Evolutionary conservation across 352 stramenopile species (phyloP).

Genomic region (Globisporangium acanthophoron): DNA sequence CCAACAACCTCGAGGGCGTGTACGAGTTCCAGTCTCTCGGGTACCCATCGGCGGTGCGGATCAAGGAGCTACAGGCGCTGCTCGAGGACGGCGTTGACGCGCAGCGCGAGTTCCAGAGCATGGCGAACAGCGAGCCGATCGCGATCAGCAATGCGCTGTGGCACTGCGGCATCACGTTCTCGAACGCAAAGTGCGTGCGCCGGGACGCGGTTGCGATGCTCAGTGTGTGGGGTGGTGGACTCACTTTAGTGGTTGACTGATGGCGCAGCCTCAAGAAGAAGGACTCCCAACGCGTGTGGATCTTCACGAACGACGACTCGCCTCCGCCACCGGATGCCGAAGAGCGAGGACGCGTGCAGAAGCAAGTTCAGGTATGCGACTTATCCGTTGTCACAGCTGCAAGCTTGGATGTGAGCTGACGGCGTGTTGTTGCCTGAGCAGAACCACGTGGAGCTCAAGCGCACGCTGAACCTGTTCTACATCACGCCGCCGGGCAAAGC

Average conservation of each 20-base stretch:
- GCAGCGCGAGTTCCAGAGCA: conserved; percentile 38
- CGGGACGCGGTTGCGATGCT: neutral
- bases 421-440: conserved; percentile 5
- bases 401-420: neutral
- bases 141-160: conserved; percentile 80
- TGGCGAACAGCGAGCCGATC: conserved; percentile 52
- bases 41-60: conserved; percentile 63
- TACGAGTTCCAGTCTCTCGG: conserved; percentile 72
- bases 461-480: conserved; percentile 73
- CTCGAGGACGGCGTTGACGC: conserved; percentile 36
- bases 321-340: conserved; percentile 41
- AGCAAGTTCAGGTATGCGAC: conserved; percentile 59
- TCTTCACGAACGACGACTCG: conserved; percentile 81
- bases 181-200: conserved; percentile 55
- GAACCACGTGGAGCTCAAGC: conserved; percentile 79
- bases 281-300: conserved; percentile 80
- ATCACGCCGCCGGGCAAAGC: conserved; percentile 52
- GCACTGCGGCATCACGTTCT: conserved; percentile 80
- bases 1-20: conserved; percentile 55
- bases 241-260: neutral
- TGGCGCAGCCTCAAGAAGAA: conserved; percentile 73
- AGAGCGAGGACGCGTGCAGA: conserved; percentile 56
- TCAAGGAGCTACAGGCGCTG: conserved; percentile 70
- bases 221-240: neutral
- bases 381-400: neutral